phyloP scores from a whole-genome alignment of 2,329 filamentous ascomycete species.

The Monilinia vaccinii-corymbosi region DNA sequence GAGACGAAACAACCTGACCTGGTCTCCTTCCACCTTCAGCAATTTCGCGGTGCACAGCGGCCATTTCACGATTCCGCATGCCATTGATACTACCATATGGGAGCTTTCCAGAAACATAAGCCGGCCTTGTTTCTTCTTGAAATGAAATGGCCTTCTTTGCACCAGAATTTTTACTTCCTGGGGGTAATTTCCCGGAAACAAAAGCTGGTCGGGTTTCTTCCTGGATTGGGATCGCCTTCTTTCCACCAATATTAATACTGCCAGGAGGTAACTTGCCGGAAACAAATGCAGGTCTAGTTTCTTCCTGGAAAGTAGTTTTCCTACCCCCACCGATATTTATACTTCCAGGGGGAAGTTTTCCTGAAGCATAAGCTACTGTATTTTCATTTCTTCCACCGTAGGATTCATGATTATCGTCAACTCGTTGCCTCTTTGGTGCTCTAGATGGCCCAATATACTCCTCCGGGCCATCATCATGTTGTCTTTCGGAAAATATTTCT shows the following conservation, averaged over 20 bases:
- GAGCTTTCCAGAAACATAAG: constrained; percentile 26
- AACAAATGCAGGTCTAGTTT: constrained; percentile 16
- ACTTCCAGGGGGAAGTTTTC: constrained; percentile 32
- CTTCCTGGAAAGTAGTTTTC: constrained; percentile 12
- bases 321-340: constrained; percentile 18
- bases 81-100: constrained; percentile 23
- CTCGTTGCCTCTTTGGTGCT: constrained; percentile 38
- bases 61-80: constrained; percentile 22
- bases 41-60: constrained; percentile 15
- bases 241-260: constrained; percentile 23
- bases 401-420: constrained; percentile 22
- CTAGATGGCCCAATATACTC: constrained; percentile 29
- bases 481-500: constrained; percentile 25
- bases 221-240: constrained; percentile 13
- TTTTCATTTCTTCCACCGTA: constrained; percentile 15
- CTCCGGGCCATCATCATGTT: constrained; percentile 20
- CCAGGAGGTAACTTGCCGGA: constrained; percentile 31
- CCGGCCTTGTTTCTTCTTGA: constrained; percentile 17
- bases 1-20: constrained; percentile 70
- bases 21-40: constrained; percentile 33
- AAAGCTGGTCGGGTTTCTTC: constrained; percentile 18
- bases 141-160: constrained; percentile 17
- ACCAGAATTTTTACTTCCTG: constrained; percentile 29
- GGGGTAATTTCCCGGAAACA: constrained; percentile 30
- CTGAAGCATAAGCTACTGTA: constrained; percentile 25